phyloP scores from a whole-genome alignment of 768 basidiomycete species.

The Tulasnella sp. region DNA sequence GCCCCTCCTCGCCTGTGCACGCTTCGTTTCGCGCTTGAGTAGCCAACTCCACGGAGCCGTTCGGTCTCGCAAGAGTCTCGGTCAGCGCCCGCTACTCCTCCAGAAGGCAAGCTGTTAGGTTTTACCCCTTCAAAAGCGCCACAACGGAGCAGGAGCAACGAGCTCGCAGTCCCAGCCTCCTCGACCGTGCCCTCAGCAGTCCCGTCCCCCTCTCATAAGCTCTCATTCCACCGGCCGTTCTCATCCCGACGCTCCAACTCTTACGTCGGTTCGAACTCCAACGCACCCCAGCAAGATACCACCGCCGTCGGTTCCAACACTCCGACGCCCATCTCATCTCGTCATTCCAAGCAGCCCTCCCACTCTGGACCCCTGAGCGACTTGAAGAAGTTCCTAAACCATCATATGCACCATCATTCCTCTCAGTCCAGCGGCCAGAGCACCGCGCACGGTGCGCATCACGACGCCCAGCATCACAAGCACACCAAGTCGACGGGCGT shows the following conservation, averaged over 20 bases:
- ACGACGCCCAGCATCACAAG: conserved; percentile 3
- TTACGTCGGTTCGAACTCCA: background rate
- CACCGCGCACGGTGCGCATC: conserved; percentile 3
- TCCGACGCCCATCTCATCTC: conserved; percentile 33
- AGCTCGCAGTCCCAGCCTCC: background rate
- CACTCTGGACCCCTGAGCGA: conserved; percentile 78
- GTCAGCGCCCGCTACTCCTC: conserved; percentile 29
- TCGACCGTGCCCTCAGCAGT: background rate
- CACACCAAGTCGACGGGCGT: background rate
- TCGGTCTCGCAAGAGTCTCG: conserved; percentile 22
- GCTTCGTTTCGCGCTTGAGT: background rate
- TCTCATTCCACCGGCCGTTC: conserved; percentile 22
- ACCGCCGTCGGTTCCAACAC: conserved; percentile 30
- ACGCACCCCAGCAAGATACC: conserved; percentile 5
- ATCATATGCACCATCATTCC: conserved; percentile 70
- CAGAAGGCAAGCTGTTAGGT: conserved; percentile 6
- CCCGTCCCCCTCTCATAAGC: conserved; percentile 9
- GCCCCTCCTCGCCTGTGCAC: background rate
- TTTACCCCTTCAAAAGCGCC: background rate
- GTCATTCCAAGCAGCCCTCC: conserved; percentile 46
- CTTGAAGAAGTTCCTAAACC: conserved; percentile 92
- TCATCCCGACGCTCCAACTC: conserved; percentile 24
- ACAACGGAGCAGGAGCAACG: background rate
- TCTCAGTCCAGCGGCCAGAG: conserved; percentile 41
- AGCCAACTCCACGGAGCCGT: conserved; percentile 17